phyloP scores from a whole-genome alignment of 2,329 filamentous ascomycete genomes.

The Trichoderma harzianum region DNA sequence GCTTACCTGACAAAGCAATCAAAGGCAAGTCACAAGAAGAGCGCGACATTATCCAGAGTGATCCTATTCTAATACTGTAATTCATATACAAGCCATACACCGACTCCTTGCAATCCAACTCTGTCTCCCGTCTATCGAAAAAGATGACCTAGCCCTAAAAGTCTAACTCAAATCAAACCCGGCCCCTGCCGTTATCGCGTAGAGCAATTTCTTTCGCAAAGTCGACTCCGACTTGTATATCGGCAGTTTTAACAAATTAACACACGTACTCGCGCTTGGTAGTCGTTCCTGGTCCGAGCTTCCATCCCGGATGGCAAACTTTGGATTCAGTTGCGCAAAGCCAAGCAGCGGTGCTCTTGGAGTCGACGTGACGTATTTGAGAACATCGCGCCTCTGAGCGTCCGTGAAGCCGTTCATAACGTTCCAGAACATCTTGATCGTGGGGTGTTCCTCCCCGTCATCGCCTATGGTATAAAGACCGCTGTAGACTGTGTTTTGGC shows the following conservation, averaged over 20 bases:
- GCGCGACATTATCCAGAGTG: background rate
- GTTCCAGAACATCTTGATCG: slow-evolving; percentile 84
- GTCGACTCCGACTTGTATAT: slow-evolving; percentile 65
- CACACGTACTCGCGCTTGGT: slow-evolving; percentile 92
- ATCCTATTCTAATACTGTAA: background rate
- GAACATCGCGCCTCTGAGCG: slow-evolving; percentile 73
- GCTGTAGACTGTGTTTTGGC: slow-evolving; percentile 79
- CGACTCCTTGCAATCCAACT: background rate
- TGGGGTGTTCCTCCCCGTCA: slow-evolving; percentile 80
- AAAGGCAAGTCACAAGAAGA: background rate
- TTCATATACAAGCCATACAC: background rate
- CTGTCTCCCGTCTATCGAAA: slow-evolving; percentile 1
- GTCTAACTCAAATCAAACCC: slow-evolving; percentile 77
- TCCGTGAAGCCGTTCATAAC: slow-evolving; percentile 77
- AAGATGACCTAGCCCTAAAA: background rate
- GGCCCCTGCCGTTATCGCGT: slow-evolving; percentile 84
- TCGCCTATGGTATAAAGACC: slow-evolving; percentile 89
- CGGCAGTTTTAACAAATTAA: slow-evolving; percentile 90
- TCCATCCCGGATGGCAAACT: slow-evolving; percentile 85
- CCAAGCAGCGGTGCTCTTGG: slow-evolving; percentile 86
- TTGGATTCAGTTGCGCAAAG: slow-evolving; percentile 79
- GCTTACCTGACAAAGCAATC: background rate
- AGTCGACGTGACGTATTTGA: slow-evolving; percentile 95
- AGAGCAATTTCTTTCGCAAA: slow-evolving; percentile 77
- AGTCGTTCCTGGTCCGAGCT: slow-evolving; percentile 60